Evolutionary conservation across 2,329 filamentous ascomycete species (phyloP).

Genomic region (Cladosporium halotolerans): DNA sequence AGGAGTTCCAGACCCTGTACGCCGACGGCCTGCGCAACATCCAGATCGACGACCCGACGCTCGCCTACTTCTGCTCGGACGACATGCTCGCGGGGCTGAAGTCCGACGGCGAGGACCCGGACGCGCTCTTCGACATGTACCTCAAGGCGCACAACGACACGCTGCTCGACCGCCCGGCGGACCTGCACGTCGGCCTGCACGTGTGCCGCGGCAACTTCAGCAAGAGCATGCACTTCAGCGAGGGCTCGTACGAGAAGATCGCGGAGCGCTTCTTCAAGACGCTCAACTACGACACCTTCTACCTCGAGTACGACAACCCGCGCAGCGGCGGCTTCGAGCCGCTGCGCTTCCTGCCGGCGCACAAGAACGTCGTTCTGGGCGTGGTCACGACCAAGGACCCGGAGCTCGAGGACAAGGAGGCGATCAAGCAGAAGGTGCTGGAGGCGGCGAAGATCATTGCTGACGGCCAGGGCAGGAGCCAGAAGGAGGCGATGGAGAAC

Average conservation of each 20-base stretch:
- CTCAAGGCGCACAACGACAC: constrained; percentile 34
- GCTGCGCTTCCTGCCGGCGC: constrained; percentile 31
- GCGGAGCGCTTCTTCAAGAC: constrained; percentile 34
- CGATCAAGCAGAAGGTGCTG: constrained; percentile 29
- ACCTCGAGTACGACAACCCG: constrained; percentile 35
- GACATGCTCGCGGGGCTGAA: constrained; percentile 31
- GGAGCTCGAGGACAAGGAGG: constrained; percentile 29
- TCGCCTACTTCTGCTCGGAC: constrained; percentile 34
- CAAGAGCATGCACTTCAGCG: constrained; percentile 34
- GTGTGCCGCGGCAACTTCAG: constrained; percentile 36
- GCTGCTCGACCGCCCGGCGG: constrained; percentile 29
- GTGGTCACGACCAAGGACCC: constrained; percentile 34
- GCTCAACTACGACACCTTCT: constrained; percentile 35
- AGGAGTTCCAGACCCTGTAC: constrained; percentile 33
- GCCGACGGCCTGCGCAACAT: constrained; percentile 30
- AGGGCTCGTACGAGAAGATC: constrained; percentile 34
- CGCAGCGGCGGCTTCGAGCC: constrained; percentile 35
- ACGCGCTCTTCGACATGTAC: constrained; percentile 32
- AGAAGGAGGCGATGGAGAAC: constrained; percentile 33
- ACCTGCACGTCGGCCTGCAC: constrained; percentile 34
- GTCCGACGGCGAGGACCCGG: constrained; percentile 32
- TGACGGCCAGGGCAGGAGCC: constrained; percentile 30
- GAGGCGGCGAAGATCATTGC: constrained; percentile 34
- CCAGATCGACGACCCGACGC: constrained; percentile 35
- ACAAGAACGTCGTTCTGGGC: constrained; percentile 36